Percentiles rank a stretch among this genome's conserved stretches.
Conservation (phyloP, 2,329 filamentous ascomycete species). For the Zymoseptoria brevis region DNA sequence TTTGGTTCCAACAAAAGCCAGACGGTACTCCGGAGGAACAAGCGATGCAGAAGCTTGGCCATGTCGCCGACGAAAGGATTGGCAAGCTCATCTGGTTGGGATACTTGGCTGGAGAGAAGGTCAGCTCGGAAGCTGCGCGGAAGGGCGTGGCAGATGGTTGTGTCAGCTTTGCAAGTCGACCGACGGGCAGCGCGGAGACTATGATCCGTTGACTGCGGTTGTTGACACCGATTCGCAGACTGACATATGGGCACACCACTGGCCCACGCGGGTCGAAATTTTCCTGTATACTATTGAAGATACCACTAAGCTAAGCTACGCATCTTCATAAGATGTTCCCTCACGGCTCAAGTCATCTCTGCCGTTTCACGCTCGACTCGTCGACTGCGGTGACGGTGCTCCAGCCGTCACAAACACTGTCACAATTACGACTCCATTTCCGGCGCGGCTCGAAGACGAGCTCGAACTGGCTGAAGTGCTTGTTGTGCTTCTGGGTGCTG, state of each 20-base stretch:
- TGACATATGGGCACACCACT: not conserved
- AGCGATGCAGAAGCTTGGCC: conserved; percentile 54
- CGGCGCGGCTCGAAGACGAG: not conserved
- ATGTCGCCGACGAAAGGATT: conserved; percentile 69
- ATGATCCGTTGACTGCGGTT: conserved; percentile 48
- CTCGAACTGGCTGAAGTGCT: not conserved
- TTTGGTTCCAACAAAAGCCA: conserved; percentile 54
- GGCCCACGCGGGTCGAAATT: not conserved
- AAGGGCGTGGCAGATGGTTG: conserved; percentile 78
- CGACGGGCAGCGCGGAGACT: conserved; percentile 76
- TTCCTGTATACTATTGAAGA: not conserved
- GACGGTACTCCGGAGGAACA: conserved; percentile 28
- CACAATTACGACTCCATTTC: not conserved
- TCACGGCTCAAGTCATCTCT: not conserved
- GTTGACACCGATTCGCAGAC: not conserved
- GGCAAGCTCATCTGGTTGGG: conserved; percentile 79
- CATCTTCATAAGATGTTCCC: not conserved
- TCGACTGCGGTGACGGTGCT: not conserved
- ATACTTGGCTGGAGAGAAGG: conserved; percentile 77
- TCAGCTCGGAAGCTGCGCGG: conserved; percentile 75
- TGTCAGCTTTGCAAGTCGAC: conserved; percentile 78
- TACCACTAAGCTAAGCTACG: not conserved
- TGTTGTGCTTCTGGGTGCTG: not conserved
- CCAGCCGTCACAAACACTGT: not conserved
- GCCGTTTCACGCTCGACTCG: not conserved